Base-by-base conservation (phyloP, 1,284 basidiomycete genomes). In the Agroathelia rolfsii region DNA sequence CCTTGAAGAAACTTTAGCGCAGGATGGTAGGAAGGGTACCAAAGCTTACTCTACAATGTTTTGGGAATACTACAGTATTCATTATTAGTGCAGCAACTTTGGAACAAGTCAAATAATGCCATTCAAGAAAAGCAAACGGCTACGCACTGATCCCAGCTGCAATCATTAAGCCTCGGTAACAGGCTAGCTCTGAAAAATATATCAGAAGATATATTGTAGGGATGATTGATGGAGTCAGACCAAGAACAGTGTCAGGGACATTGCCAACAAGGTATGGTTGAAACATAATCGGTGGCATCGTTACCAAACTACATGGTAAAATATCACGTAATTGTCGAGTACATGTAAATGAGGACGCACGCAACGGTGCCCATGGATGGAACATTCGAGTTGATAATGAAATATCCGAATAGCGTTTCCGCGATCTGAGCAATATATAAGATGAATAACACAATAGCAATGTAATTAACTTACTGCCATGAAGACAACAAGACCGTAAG, bases 61-160 rank as follows among this genome's bases (percentile, higher is more conserved):
- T 53, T 29, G 67, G 69, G 40, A 64, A 71, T 6, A 71, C 34
- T 4, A 67, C 30, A 22, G 58, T 61, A 41, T 69, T 71, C 49
- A 66, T 52, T 12, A 60, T 27, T 7, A 71, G 41, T 3, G 68
- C 69, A 5, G 58, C 58, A 16, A 69, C n/a, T n/a, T n/a, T n/a
- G n/a, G n/a, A n/a, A n/a, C n/a, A n/a, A n/a, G n/a, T n/a, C n/a
- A n/a, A n/a, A n/a, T n/a, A n/a, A n/a, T n/a, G n/a, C n/a, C n/a
- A n/a, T n/a, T n/a, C n/a, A n/a, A n/a, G n/a, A n/a, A n/a, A n/a
- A n/a, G n/a, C n/a, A n/a, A n/a, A n/a, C n/a, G n/a, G n/a, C n/a
- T n/a, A n/a, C n/a, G n/a, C n/a, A n/a, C n/a, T 41, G 33, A 70
- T 67, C 9, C 69, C 67, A 17, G 55, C 50, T 19, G 54, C 52